Base-by-base conservation (phyloP, 2,329 filamentous ascomycete genomes). In the Penicillium paneum region DNA sequence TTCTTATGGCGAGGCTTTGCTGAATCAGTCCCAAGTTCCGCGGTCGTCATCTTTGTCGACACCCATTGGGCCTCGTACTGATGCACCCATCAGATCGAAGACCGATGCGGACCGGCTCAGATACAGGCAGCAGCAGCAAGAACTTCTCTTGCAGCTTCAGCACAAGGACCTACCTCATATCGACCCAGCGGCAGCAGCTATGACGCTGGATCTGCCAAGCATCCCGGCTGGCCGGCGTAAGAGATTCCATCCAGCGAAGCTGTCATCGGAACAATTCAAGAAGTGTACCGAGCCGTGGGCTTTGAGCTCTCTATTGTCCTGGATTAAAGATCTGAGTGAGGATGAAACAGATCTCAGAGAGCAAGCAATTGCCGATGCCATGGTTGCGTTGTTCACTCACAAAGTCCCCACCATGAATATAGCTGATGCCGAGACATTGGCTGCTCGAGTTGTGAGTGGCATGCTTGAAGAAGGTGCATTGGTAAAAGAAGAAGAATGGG, bases 361-460 rank as follows among this genome's bases (percentile, higher is more conserved):
- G 67, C 89, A 91, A 67, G 87, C 89, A 1, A 86, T 99, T 48
- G 87, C 91, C 55, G 92, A 97, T 63, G 92, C 90, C 2, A 80
- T 99, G 39, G 86, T 96, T 39, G 89, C 87, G 29, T 79, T 99
- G 7, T 97, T 99, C 71, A 96, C 90, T 1, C 84, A 90, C 74
- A 97, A 97, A 73, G 91, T 99, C 0, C 92, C 94, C 0, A 99
- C 91, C 0, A 97, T 99, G 91, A 97, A 99, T 65, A 93, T 94
- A 39, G 92, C 93, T 6, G 95, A 99, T 78, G 94, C 94, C 0
- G 94, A 99, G 71, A 88, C 87, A 1, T 79, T 99, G 48, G 90
- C 90, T 58, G 83, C 84, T 55, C 85, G 84, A 38, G 89, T 96
- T 0, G 86, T 96, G 2, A 79, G 85, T 51, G 83, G 87, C 43